A percentile compares a stretch with the other conserved stretches of the same genome.
These are phyloP conservation scores for Lachnellula cervina DNA, from an alignment of 2,329 filamentous ascomycete genomes.

Conservation along the genomic window DNA sequence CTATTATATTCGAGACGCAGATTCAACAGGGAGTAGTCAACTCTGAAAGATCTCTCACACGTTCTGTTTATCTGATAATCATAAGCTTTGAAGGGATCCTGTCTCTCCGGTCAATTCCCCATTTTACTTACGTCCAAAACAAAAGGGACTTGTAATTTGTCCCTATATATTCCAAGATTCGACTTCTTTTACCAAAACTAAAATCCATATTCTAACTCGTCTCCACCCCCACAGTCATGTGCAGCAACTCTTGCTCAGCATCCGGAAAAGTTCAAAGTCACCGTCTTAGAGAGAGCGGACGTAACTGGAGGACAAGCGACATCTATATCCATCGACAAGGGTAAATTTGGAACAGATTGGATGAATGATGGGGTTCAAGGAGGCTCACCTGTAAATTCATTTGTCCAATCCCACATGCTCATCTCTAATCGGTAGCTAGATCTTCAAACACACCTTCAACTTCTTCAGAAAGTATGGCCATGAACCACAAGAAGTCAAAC, in stretches of 20 bases:
- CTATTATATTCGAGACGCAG: not conserved
- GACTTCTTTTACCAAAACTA: too few species aligned
- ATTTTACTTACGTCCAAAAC: too few species aligned
- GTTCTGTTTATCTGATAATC: too few species aligned
- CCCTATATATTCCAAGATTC: too few species aligned
- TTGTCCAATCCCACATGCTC: not conserved
- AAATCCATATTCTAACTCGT: not conserved
- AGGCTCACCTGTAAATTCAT: conserved; percentile 43
- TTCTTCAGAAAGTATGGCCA: conserved; percentile 56
- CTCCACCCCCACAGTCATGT: conserved; percentile 45
- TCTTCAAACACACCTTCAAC: conserved; percentile 63
- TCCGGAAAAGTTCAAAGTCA: conserved; percentile 60
- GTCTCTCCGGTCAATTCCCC: too few species aligned
- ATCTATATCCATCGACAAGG: conserved; percentile 52
- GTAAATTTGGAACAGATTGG: conserved; percentile 53
- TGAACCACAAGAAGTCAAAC: conserved; percentile 51
- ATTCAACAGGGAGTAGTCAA: too few species aligned
- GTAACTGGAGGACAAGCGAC: conserved; percentile 59
- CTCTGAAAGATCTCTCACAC: too few species aligned
- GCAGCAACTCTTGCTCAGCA: conserved; percentile 63
- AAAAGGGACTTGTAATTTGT: too few species aligned
- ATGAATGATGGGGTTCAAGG: conserved; percentile 62
- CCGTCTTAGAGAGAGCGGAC: conserved; percentile 53
- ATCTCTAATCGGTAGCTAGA: conserved; percentile 35
- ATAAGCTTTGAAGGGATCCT: too few species aligned